Percentiles rank a stretch among this genome's conserved stretches.
phyloP scores from a whole-genome alignment of 257 asterid genomes.

The Sherardia arvensis region DNA sequence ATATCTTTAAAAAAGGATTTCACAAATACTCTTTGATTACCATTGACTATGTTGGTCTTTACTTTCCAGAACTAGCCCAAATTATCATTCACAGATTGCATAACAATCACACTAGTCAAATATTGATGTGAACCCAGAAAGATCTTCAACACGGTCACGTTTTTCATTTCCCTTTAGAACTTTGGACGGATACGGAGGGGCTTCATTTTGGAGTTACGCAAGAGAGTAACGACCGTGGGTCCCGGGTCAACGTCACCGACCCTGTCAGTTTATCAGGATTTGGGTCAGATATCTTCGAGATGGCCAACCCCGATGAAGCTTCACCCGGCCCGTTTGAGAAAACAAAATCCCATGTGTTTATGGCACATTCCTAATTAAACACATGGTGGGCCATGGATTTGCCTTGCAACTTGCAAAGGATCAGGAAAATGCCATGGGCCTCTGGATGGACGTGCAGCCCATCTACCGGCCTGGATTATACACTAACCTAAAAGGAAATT shows the following conservation, averaged over 20 bases:
- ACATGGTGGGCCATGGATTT: neutral
- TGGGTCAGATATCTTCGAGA: neutral
- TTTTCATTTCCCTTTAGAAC: neutral
- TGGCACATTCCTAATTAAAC: neutral
- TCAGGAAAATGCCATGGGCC: neutral
- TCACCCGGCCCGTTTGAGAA: neutral
- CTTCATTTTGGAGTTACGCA: neutral
- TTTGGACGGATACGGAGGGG: neutral
- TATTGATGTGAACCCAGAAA: neutral
- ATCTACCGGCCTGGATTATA: too few species aligned
- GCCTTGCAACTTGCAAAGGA: neutral
- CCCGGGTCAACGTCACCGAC: slow-evolving; percentile 8
- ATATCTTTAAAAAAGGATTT: too few species aligned
- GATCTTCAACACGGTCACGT: slow-evolving; percentile 8
- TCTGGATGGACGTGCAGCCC: neutral
- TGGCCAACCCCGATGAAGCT: neutral
- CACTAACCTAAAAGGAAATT: too few species aligned
- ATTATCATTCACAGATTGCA: too few species aligned
- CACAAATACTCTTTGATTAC: too few species aligned
- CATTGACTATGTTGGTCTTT: too few species aligned
- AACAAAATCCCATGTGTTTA: slow-evolving; percentile 2
- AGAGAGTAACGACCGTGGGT: neutral
- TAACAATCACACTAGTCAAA: too few species aligned
- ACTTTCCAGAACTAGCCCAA: too few species aligned
- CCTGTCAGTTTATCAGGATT: slow-evolving; percentile 2